Evolutionary conservation across 2,329 filamentous ascomycete species (phyloP).

Genomic region (Fusarium irregulare): DNA sequence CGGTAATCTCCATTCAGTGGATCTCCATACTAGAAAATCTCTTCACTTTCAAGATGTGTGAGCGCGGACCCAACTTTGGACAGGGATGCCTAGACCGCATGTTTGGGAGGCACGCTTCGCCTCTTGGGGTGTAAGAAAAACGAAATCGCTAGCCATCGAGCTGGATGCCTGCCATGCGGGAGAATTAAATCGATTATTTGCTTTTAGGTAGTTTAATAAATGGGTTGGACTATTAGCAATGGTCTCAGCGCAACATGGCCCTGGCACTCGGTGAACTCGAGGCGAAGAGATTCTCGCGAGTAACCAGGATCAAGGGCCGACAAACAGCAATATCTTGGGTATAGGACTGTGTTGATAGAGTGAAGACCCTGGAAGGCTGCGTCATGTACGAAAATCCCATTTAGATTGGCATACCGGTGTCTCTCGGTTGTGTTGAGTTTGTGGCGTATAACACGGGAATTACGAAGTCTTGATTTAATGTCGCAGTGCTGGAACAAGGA

Average conservation of each 20-base stretch:
- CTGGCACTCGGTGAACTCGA: slow-evolving; percentile 19
- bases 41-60: slow-evolving; percentile 29
- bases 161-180: slow-evolving; percentile 15
- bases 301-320: slow-evolving; percentile 27
- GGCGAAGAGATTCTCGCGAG: slow-evolving; percentile 33
- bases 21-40: slow-evolving; percentile 43
- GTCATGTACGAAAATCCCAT: slow-evolving; percentile 23
- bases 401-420: slow-evolving; percentile 11
- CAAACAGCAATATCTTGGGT: slow-evolving; percentile 10
- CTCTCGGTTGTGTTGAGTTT: slow-evolving; percentile 20
- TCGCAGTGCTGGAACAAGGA: slow-evolving; percentile 17
- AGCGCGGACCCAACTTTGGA: slow-evolving; percentile 28
- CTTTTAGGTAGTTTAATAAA: slow-evolving; percentile 23
- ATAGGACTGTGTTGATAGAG: slow-evolving; percentile 14
- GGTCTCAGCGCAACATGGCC: slow-evolving; percentile 21
- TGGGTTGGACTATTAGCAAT: slow-evolving; percentile 15
- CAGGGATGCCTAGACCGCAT: slow-evolving; percentile 46
- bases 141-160: background rate
- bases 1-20: slow-evolving; percentile 42
- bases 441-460: slow-evolving; percentile 11
- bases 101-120: slow-evolving; percentile 37
- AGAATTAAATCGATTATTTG: slow-evolving; percentile 19
- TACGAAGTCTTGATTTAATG: slow-evolving; percentile 24
- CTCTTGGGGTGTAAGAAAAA: slow-evolving; percentile 12
- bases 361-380: slow-evolving; percentile 27